Evolutionary conservation across 345 rosid species (phyloP).

Genomic region (Mercurialis annua): DNA sequence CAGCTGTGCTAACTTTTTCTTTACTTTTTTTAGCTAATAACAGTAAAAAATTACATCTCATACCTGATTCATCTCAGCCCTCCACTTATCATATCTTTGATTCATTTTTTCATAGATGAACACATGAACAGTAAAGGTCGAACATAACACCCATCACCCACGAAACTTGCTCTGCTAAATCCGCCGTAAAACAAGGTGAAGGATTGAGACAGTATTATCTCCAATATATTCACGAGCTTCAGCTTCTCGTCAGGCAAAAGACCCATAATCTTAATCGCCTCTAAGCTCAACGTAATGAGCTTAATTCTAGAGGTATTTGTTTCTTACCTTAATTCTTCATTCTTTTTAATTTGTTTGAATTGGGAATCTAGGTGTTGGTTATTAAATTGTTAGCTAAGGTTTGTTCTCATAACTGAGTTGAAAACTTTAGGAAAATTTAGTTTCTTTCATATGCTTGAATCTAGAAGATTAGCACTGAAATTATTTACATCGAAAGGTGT

Average conservation of each 20-base stretch:
- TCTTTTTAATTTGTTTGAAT: neutral
- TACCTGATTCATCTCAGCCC: no score
- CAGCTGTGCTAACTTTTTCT: no score
- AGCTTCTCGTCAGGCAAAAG: conserved; percentile 75
- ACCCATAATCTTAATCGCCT: conserved; percentile 88
- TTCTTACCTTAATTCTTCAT: neutral
- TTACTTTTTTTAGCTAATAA: no score
- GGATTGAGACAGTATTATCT: conserved; percentile 87
- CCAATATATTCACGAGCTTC: conserved; percentile 83
- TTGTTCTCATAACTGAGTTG: neutral
- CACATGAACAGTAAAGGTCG: conserved; percentile 12
- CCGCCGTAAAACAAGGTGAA: conserved; percentile 72
- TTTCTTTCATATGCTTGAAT: neutral
- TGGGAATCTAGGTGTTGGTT: neutral
- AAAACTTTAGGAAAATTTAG: neutral
- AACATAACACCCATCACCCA: conserved; percentile 10
- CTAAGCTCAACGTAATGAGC: conserved; percentile 94
- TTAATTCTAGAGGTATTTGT: conserved; percentile 74
- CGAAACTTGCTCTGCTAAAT: conserved; percentile 23
- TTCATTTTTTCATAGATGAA: no score
- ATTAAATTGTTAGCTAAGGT: conserved; percentile 2
- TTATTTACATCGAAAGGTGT: no score
- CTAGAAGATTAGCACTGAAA: neutral
- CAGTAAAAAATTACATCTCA: no score
- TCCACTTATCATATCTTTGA: no score